Base-by-base conservation (phyloP, 768 basidiomycete species). In the Amylocystis lapponica region DNA sequence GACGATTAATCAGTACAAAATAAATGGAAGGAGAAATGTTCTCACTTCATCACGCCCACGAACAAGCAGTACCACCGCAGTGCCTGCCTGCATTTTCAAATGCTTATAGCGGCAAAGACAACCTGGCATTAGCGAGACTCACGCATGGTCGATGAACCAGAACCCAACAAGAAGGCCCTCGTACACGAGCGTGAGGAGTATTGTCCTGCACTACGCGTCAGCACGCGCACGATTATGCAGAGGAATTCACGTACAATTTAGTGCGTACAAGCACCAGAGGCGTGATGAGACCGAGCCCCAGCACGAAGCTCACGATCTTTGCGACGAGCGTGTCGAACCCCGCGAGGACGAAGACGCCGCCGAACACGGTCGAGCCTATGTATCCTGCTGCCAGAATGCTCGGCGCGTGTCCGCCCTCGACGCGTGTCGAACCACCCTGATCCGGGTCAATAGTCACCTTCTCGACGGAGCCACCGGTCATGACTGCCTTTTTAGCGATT, bases 101-200 rank as follows among this genome's bases (percentile, higher is more conserved):
- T 25, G 12, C 19, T 42, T 19, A 21, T 17, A 11, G 10, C 11
- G 20, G 20, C 11, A 6, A n/a, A n/a, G 37, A 22, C 3, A 17
- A 29, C 21, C 17, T 9, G 39, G 21, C 16, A 39, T 27, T 37
- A 36, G 49, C 43, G 29, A 34, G 40, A 72, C 83, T 52, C 62
- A 85, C 90, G 74, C 92, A 61, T 97, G 94, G 57, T 84, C 90
- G 33, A 93, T 80, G 60, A 95, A 96, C 93, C 94, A 96, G 52
- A 97, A 88, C 0, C 89, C 93, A 44, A 97, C 76, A 36, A 97
- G 70, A 19, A 96, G 66, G 8, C 77, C 91, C 62, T 96, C 92
- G 53, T 90, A 94, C 9, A 81, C 60, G 19, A 88, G 53, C 19
- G 89, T 93, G 31, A 95, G 74, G 9, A 86, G 46, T 53, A 94